Evolutionary conservation across 257 asterid species (phyloP).

Genomic region (Solanum paucissectum): DNA sequence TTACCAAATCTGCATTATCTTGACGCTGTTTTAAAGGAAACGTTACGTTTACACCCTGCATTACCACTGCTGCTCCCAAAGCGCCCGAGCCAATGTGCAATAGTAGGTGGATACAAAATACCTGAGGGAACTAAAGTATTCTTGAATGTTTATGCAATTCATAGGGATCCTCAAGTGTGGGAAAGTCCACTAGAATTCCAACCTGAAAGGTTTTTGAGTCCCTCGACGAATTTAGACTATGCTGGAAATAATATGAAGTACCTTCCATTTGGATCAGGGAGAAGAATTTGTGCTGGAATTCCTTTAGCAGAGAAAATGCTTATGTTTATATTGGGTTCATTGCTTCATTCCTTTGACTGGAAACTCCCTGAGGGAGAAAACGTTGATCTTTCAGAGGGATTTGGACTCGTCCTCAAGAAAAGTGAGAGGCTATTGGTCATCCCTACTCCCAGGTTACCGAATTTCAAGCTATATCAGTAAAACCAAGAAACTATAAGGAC

Average conservation of each 20-base stretch:
- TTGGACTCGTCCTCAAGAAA: slow-evolving; percentile 20
- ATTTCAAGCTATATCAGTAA: neutral
- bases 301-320: slow-evolving; percentile 30
- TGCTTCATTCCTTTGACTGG: slow-evolving; percentile 33
- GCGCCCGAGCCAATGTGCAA: slow-evolving; percentile 6
- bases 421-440: slow-evolving; percentile 11
- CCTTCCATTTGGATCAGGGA: slow-evolving; percentile 39
- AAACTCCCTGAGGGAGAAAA: slow-evolving; percentile 14
- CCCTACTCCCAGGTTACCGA: slow-evolving; percentile 9
- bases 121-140: slow-evolving; percentile 21
- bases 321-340: slow-evolving; percentile 19
- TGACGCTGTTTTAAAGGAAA: slow-evolving; percentile 27
- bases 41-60: slow-evolving; percentile 30
- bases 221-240: slow-evolving; percentile 9
- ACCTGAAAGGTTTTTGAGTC: slow-evolving; percentile 34
- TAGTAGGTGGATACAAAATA: slow-evolving; percentile 20
- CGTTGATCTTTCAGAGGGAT: slow-evolving; percentile 13
- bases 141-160: slow-evolving; percentile 21
- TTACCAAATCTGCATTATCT: slow-evolving; percentile 23
- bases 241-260: slow-evolving; percentile 19
- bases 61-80: slow-evolving; percentile 26
- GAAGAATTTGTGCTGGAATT: slow-evolving; percentile 29
- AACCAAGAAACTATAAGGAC: neutral
- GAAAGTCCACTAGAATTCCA: slow-evolving; percentile 24
- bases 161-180: slow-evolving; percentile 33